These are phyloP conservation scores for Populus deltoides DNA, from an alignment of 345 rosid species.

Conservation along the genomic window DNA sequence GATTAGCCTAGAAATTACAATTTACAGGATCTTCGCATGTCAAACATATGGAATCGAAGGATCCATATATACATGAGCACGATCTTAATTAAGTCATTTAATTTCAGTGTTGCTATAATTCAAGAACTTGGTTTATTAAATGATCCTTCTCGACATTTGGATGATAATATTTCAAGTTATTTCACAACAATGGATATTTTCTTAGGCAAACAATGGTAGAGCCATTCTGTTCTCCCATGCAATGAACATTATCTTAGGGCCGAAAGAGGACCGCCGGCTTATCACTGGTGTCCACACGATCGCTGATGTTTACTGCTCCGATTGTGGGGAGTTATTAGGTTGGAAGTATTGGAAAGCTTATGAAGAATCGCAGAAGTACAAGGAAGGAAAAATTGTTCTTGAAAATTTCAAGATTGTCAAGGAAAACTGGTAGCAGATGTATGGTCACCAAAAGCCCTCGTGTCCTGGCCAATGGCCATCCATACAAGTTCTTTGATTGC, in stretches of 20 bases:
- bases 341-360: constrained; percentile 23
- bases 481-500: not conserved
- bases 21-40: too few relatives aligned
- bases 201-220: constrained; percentile 17
- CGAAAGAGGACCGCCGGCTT: constrained; percentile 13
- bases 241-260: constrained; percentile 10
- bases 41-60: too few relatives aligned
- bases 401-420: constrained; percentile 19
- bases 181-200: not conserved
- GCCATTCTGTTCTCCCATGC: constrained; percentile 20
- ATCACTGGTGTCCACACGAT: constrained; percentile 21
- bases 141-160: too few relatives aligned
- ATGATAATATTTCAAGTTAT: too few relatives aligned
- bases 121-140: too few relatives aligned
- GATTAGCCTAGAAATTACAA: too few relatives aligned
- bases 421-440: constrained; percentile 11
- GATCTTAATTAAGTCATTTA: too few relatives aligned
- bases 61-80: too few relatives aligned
- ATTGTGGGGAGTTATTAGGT: constrained; percentile 20
- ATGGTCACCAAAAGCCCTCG: too few relatives aligned
- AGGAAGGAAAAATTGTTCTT: constrained; percentile 19
- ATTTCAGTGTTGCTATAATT: too few relatives aligned
- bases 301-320: constrained; percentile 16
- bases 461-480: not conserved
- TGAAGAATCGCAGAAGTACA: constrained; percentile 13